Base-by-base conservation (phyloP, 495 filamentous ascomycete species). In the Penicillium flavigenum region DNA sequence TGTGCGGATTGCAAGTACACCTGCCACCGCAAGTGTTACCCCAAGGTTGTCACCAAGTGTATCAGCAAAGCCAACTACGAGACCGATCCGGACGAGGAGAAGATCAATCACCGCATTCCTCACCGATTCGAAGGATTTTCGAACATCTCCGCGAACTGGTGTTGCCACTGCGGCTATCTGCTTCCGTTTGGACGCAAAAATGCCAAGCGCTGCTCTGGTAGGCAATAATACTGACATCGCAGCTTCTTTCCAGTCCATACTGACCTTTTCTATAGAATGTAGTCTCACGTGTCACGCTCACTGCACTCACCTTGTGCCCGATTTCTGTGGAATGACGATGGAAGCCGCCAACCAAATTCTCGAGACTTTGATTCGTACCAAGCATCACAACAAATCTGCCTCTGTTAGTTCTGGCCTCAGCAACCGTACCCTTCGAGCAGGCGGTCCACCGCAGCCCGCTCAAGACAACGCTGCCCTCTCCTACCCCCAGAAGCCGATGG, bases 251-350 rank as follows among this genome's bases (percentile, higher is more conserved):
- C 55, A 31, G 44, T 54, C 8, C 51, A 62, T 41, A 41, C 67
- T 78, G 41, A 77, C 45, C 39, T 47, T 66, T 47, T 58, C 1
- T 58, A n/a, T 68, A 91, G 94, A 99, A 84, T 99, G 94, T 71
- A 81, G 78, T 61, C 88, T 97, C 61, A 96, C 93, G 20, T 92
- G 88, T 51, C 94, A 99, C 70, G 86, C 91, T 29, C 81, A 88
- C 45, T 99, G 94, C 72, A 88, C 89, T 26, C 95, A 98, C 75
- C 84, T 99, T 57, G 94, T 99, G 39, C 94, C 94, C 44, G 94
- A 99, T 71, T 99, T 99, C 76, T 99, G 94, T 70, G 94, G 94
- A 69, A 99, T 99, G 93, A 91, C 92, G 48, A 98, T 98, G 94
- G 88, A 92, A 58, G 87, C 88, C 56, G 94, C 94, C 31, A 99